A percentile compares a stretch with the other conserved stretches of the same genome.
Evolutionary conservation across 768 basidiomycete genomes (phyloP).

Genomic region (Mycena galericulata): DNA sequence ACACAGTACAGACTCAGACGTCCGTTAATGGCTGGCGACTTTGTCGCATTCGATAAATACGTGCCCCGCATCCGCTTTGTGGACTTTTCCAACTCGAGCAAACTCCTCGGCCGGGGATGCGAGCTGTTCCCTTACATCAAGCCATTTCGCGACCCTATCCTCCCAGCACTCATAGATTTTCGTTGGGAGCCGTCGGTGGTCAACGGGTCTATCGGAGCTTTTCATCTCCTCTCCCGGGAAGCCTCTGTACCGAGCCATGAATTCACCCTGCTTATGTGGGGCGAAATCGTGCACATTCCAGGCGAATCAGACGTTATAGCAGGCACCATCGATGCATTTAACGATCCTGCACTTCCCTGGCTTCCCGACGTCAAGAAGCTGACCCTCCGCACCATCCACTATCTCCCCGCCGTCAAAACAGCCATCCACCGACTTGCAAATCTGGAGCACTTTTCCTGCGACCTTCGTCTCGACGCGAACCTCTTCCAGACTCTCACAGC

Average conservation of each 20-base stretch:
- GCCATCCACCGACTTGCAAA: conserved; percentile 19
- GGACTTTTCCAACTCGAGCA: conserved; percentile 32
- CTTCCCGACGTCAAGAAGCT: conserved; percentile 33
- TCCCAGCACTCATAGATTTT: conserved; percentile 23
- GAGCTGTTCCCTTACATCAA: conserved; percentile 33
- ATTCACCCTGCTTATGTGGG: conserved; percentile 28
- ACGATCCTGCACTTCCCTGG: conserved; percentile 33
- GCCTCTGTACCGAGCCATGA: conserved; percentile 24
- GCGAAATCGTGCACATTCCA: conserved; percentile 23
- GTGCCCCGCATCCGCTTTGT: conserved; percentile 29
- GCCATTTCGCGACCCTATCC: conserved; percentile 29
- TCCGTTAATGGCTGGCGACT: conserved; percentile 16
- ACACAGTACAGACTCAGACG: conserved; percentile 23
- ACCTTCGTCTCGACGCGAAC: conserved; percentile 12
- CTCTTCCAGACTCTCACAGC: conserved; percentile 19
- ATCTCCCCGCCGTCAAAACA: conserved; percentile 22
- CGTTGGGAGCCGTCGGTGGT: conserved; percentile 30
- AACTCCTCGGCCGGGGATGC: conserved; percentile 26
- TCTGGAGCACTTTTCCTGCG: conserved; percentile 31
- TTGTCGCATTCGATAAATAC: conserved; percentile 33
- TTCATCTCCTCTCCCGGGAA: conserved; percentile 29
- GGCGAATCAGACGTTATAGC: conserved; percentile 18
- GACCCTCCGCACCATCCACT: conserved; percentile 30
- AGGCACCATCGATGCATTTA: conserved; percentile 29
- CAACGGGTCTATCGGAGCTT: conserved; percentile 31